phyloP scores from a whole-genome alignment of 495 filamentous ascomycete genomes.

The Tetracladium setigerum region DNA sequence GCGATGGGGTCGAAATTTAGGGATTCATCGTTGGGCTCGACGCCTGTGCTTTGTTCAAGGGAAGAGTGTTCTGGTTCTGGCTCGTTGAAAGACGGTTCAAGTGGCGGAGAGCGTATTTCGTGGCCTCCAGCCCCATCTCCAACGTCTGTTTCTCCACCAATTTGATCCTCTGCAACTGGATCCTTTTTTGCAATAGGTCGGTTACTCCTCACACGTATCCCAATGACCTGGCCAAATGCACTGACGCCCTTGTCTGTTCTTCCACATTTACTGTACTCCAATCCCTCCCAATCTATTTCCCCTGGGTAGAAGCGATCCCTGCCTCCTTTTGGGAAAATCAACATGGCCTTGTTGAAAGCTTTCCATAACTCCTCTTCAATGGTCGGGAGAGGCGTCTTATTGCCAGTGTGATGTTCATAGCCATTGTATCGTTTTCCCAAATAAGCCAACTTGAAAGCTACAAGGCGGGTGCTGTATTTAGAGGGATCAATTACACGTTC shows the following conservation, averaged over 20 bases:
- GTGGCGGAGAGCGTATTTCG: constrained; percentile 8
- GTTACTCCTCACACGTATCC: constrained; percentile 71
- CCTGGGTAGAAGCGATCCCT: constrained; percentile 16
- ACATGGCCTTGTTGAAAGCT: constrained; percentile 66
- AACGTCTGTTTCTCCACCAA: constrained; percentile 11
- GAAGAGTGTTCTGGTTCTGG: neutral
- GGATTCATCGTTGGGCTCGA: constrained; percentile 23
- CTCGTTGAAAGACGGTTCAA: constrained; percentile 1
- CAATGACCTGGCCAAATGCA: constrained; percentile 94
- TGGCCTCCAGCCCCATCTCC: constrained; percentile 4
- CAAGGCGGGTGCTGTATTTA: constrained; percentile 72
- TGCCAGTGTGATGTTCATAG: constrained; percentile 70
- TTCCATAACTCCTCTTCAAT: constrained; percentile 92
- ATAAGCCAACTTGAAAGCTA: constrained; percentile 93
- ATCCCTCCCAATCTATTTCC: constrained; percentile 63
- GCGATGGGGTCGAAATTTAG: constrained; percentile 61
- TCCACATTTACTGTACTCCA: constrained; percentile 89
- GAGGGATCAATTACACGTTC: constrained; percentile 61
- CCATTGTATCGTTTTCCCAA: constrained; percentile 86
- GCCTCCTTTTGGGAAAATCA: constrained; percentile 64
- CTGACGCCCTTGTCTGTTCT: constrained; percentile 89
- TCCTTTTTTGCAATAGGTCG: constrained; percentile 41
- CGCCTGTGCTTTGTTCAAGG: constrained; percentile 2
- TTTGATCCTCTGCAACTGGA: neutral
- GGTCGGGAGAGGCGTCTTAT: constrained; percentile 60